A percentile compares a stretch with the other conserved stretches of the same genome.
Conservation (phyloP, 352 stramenopile genomes). For the Globisporangium viniferum region DNA sequence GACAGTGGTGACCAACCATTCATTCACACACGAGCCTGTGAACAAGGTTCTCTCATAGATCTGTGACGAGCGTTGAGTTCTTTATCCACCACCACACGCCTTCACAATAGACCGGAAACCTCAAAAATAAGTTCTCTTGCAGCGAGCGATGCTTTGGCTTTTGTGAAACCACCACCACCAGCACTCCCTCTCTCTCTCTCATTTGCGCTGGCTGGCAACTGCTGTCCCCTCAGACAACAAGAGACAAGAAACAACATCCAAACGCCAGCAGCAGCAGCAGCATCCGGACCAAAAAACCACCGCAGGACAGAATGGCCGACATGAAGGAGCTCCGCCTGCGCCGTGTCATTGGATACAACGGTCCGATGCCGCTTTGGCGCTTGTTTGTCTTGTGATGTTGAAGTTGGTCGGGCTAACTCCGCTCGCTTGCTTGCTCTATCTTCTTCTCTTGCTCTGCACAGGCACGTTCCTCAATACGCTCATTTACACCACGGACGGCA, state of each 20-base stretch:
- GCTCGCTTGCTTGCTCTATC: neutral
- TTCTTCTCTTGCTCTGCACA: slow-evolving; percentile 10
- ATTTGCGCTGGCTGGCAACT: neutral
- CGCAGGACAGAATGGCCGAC: slow-evolving; percentile 43
- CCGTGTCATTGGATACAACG: slow-evolving; percentile 82
- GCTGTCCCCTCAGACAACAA: slow-evolving; percentile 3
- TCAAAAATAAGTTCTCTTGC: neutral
- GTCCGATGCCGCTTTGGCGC: slow-evolving; percentile 19
- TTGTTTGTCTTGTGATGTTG: no score
- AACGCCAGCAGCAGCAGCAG: neutral
- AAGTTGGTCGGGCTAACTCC: neutral
- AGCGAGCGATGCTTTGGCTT: neutral
- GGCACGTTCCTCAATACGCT: slow-evolving; percentile 66
- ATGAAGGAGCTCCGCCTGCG: slow-evolving; percentile 71
- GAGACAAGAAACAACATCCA: neutral
- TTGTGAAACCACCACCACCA: slow-evolving; percentile 3
- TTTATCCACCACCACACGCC: neutral
- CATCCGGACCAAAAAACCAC: neutral
- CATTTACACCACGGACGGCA: slow-evolving; percentile 77
- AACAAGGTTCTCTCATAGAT: neutral
- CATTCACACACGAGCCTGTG: no score
- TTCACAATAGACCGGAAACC: neutral
- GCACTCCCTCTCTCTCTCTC: neutral
- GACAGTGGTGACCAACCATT: neutral
- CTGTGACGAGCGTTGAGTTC: neutral